Base-by-base conservation (phyloP, 306 rosid species). In the Canavalia ensiformis region DNA sequence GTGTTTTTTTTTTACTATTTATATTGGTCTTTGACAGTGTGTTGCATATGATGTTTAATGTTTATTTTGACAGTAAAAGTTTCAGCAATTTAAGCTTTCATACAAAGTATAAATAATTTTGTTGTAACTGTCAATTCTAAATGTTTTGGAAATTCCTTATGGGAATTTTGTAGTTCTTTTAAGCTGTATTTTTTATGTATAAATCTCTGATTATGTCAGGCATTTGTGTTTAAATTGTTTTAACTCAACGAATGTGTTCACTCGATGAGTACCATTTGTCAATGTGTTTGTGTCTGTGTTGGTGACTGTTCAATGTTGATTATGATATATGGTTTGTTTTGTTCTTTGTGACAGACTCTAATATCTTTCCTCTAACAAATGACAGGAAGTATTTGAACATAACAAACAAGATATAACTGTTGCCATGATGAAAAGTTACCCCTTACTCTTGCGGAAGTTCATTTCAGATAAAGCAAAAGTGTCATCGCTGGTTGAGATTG, bases 391-490 rank as follows among this genome's bases (percentile, higher is more conserved):
- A 63, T 89, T 95, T 85, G 97, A 90, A 84, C 90, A 84, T 79
- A 93, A 93, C 81, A 95, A 81, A 89, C 93, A 85, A 70, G 97
- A 93, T 75, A 84, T 95, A 83, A 93, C 97, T 74, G 82, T 90
- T 86, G 94, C 91, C 84, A 87, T 91, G 96, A 89, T 95, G 97
- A 89, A 90, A 87, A 86, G 67, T 77, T 93, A 91, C 88, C 97
- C 99, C 13, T 82, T 81, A 72, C 95, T 95, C 72, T 88, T 95
- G 86, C 93, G 86, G 76, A 95, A 95, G 87, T 95, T 88, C 87
- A 89, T 95, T 87, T 90, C 99, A 63, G 97, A 95, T 81, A 91
- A 89, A 88, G 85, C 93, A 54, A 93, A 95, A 93, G 86, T 93
- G 28, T 84, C 97, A 72, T 88, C 90, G 6, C 84, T 95, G 79